Base-by-base conservation (phyloP, 1,284 basidiomycete species). In the Irpex sp. region DNA sequence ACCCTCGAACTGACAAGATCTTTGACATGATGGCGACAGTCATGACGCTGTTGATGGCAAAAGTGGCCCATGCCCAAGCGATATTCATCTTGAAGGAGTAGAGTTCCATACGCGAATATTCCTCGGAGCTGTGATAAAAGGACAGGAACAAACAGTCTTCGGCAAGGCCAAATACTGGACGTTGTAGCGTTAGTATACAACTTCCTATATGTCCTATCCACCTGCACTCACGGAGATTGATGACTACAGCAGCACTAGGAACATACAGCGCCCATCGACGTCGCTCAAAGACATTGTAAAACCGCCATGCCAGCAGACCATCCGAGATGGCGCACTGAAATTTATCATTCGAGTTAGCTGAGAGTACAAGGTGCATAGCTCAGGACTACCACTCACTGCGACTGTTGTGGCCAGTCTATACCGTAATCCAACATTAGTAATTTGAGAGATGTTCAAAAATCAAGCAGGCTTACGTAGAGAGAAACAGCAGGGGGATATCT, bases 61-160 rank as follows among this genome's bases (percentile, higher is more conserved):
- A 70, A 61, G 68, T 68, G 64, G 66, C 58, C 68, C 68, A 71
- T 8, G 68, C 70, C 70, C 70, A 71, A 0, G 66, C 69, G 3
- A 68, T 67, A 1, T 66, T 67, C 49, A 70, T 68, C 31, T 69
- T 19, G 11, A 68, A 57, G 2, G 66, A 53, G 26, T 19, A 19
- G 13, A 31, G 17, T 19, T 53, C 17, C 50, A 53, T 53, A 4
- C 50, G 43, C n/a, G 43, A 19, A 21, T 53, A 53, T 19, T 15
- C 50, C 9, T 13, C 13, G 21, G 64, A 43, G 31, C 19, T 43
- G 53, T 69, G 68, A 17, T 62, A 61, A 5, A 61, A 60, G 21
- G 57, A 47, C n/a, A 70, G 56, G 39, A 66, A 66, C 61, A 65
- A 62, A 19, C 60, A 62, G 47, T 70, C 66, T 9, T 66, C 68